Conservation (phyloP, 1,284 basidiomycete species). For the Ustilago curta region DNA sequence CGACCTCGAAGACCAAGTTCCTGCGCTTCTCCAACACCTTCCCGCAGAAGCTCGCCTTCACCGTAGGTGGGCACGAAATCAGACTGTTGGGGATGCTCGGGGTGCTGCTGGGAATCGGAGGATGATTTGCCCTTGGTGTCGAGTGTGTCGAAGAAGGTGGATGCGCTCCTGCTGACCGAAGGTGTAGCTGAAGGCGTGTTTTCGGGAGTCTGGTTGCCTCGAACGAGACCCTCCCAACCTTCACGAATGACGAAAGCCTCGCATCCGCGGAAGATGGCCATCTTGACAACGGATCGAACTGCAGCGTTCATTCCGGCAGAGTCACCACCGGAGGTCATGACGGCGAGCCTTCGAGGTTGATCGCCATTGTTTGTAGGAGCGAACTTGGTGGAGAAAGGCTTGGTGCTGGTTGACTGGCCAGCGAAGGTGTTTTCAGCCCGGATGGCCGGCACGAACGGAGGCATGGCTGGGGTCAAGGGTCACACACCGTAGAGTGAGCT, state of each 20-base stretch:
- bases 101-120: conserved; percentile 6
- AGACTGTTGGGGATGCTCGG: conserved; percentile 43
- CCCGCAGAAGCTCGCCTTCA: conserved; percentile 86
- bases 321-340: conserved; percentile 96
- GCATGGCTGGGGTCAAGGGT: conserved; percentile 16
- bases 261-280: conserved; percentile 75
- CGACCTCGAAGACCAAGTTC: conserved; percentile 78
- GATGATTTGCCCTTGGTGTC: conserved; percentile 26
- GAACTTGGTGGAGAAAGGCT: conserved; percentile 30
- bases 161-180: conserved; percentile 41
- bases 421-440: conserved; percentile 37
- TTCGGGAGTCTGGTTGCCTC: conserved; percentile 71
- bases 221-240: conserved; percentile 91
- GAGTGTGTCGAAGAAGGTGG: conserved; percentile 39
- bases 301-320: conserved; percentile 77
- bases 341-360: conserved; percentile 74
- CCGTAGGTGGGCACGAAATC: conserved; percentile 81
- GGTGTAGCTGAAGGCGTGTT: conserved; percentile 44
- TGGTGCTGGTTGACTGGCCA: conserved; percentile 17
- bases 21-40: conserved; percentile 84
- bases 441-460: conserved; percentile 40
- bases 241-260: conserved; percentile 75
- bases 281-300: conserved; percentile 67
- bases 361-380: conserved; percentile 29
- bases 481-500: no score